Evolutionary conservation across 441 rosid species (phyloP).

Genomic region (Hura crepitans): DNA sequence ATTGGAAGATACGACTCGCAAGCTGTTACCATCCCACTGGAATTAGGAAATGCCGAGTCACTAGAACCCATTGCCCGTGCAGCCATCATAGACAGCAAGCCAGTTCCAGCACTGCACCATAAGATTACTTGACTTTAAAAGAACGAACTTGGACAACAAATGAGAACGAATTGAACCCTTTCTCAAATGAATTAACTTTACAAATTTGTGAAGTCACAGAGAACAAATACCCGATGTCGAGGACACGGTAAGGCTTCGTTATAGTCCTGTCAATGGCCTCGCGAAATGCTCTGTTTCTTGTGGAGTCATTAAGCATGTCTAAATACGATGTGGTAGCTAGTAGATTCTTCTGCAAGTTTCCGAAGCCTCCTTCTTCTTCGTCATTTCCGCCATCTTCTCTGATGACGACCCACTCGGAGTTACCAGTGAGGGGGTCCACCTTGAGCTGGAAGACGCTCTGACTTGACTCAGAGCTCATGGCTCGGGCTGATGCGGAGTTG

Average conservation of each 20-base stretch:
- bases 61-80: conserved; percentile 59
- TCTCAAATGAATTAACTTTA: background rate
- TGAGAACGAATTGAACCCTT: background rate
- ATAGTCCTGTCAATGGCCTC: conserved; percentile 71
- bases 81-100: conserved; percentile 93
- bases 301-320: conserved; percentile 92
- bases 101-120: conserved; percentile 90
- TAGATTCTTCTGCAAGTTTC: conserved; percentile 38
- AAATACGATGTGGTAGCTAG: conserved; percentile 78
- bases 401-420: conserved; percentile 81
- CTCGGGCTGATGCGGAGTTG: conserved; percentile 27
- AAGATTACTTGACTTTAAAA: background rate
- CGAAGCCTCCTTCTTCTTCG: conserved; percentile 35
- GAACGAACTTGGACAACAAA: too few species aligned
- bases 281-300: conserved; percentile 65
- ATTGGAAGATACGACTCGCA: conserved; percentile 95
- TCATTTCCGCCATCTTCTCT: conserved; percentile 44
- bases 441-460: conserved; percentile 79
- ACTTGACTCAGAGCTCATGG: conserved; percentile 57
- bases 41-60: conserved; percentile 18
- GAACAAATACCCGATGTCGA: conserved; percentile 72
- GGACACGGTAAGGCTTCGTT: conserved; percentile 73
- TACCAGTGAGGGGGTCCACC: conserved; percentile 76
- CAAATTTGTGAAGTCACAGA: background rate
- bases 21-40: conserved; percentile 59